Evolutionary conservation across 768 basidiomycete genomes (phyloP), one percentile per base, ranked within the genome.

Genomic region (Terana coerulea): DNA sequence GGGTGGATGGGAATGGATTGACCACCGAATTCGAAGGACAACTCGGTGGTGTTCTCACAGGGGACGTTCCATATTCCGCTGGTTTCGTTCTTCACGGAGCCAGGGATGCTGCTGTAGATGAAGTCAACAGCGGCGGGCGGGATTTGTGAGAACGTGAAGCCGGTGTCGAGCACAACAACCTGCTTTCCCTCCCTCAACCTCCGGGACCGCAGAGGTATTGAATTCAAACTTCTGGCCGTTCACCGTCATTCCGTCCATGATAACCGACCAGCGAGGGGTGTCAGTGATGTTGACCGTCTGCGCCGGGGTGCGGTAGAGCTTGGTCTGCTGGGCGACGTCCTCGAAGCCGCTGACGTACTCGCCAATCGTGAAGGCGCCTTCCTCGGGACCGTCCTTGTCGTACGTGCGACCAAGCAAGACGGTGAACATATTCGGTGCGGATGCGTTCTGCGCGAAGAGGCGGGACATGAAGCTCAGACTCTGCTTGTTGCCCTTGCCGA

Each of bases 191-290:
- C 36, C 26, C 1, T 61, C 58, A 11, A 50, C 53, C 3, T 50
- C 60, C 0, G 36, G 34, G n/a, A 63, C 60, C 14, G 47, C 42
- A 25, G 59, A 57, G 53, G 45, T 5, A 52, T 64, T 78, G 22
- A 88, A 82, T 34, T 73, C 61, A 42, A 77, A 68, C 30, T 75
- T 74, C 36, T 73, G 70, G 24, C 73, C 72, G 44, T 83, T 83
- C 11, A 88, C 72, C 45, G 83, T 75, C 59, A 68, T 65, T 24
- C 54, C 52, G 57, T 67, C 67, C 56, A 67, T 53, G n/a, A 61
- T 47, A 14, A 61, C 56, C 35, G 63, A 64, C 68, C 69, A 71
- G 19, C 87, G 76, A 36, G 61, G 73, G 0, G 88, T 86, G 12
- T 69, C 65, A 26, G 67, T 68, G 46, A 74, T 39, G 52, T 51